These are phyloP conservation scores for Kentomonas sorsogonicus DNA, from an alignment of 208 protist genomes.

Conservation along the genomic window DNA sequence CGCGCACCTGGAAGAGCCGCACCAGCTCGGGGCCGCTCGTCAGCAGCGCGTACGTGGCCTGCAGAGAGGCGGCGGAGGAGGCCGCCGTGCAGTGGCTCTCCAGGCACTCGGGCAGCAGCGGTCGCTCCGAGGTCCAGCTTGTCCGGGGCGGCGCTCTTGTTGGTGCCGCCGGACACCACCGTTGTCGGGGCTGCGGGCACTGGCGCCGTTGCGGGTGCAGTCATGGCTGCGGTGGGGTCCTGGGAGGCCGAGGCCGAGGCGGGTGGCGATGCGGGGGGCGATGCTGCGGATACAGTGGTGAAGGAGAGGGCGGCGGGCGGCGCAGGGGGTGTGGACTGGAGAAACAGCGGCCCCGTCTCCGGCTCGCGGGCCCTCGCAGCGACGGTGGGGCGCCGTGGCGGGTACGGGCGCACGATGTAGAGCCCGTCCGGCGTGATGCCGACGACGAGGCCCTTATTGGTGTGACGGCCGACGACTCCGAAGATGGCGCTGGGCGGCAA, in stretches of 20 bases:
- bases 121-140: no score
- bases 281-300: slow-evolving; percentile 7
- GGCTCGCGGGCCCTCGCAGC: slow-evolving; percentile 6
- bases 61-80: no score
- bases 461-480: slow-evolving; percentile 47
- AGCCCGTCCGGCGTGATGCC: slow-evolving; percentile 29
- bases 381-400: slow-evolving; percentile 1
- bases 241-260: neutral
- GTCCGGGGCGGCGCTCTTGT: no score
- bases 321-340: slow-evolving; percentile 13
- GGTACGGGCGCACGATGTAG: slow-evolving; percentile 41
- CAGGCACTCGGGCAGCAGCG: no score
- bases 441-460: slow-evolving; percentile 39
- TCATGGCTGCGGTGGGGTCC: slow-evolving; percentile 4
- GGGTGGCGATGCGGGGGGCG: slow-evolving; percentile 5
- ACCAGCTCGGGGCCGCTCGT: no score
- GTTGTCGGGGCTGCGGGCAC: no score
- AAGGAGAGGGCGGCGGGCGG: slow-evolving; percentile 9
- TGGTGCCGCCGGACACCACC: no score
- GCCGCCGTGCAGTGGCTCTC: no score
- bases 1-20: no score
- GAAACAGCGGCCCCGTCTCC: slow-evolving; percentile 11
- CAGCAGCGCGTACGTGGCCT: no score
- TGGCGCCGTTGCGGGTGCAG: neutral
- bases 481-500: slow-evolving; percentile 40